Evolutionary conservation across 2,329 filamentous ascomycete species (phyloP), one percentile per base, ranked within the genome.

Genomic region (Ascochyta lentis): DNA sequence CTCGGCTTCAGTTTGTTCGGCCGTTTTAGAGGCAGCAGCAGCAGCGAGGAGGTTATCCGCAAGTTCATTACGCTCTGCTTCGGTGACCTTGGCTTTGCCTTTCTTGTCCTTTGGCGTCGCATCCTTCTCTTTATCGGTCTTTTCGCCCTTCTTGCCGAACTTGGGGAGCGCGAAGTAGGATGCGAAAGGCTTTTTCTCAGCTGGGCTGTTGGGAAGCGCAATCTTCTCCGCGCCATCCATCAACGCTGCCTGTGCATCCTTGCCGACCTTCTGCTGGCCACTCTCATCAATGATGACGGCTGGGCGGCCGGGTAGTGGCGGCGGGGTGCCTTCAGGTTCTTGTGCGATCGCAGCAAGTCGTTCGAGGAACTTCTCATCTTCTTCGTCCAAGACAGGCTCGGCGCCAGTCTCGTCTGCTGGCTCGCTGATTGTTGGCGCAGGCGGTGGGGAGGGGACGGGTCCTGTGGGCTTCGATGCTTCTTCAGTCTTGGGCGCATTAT

Each of bases 321-420:
- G 77, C 1, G 77, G 75, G 3, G 74, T 65, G 33, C 71, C 67
- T 58, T 76, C 73, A 10, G 72, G 71, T 56, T 76, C 74, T 44
- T 74, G 69, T 16, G 77, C 74, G 33, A 80, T 77, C 7, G 80
- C 77, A 3, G 80, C 80, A 29, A 86, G 80, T 31, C 76, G 75
- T 49, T 79, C 76, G 31, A 87, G 72, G 62, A 86, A 87, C 48
- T 79, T 76, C 62, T 87, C 83, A 58, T 88, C 85, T 64, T 86
- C 84, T n/a, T 83, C 79, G 16, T 82, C 84, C n/a, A 87, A 69
- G 3, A 87, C 80, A 6, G 80, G 68, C 65, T 72, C 71, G 16
- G 64, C 60, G 34, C 63, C 65, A 26, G 63, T 63, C 39, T 74
- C 67, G 31, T 74, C 67, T 51, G 55, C 60, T 3, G 67, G 65